phyloP scores from a whole-genome alignment of 164 flowering plant species.

The Houttuynia cordata region DNA sequence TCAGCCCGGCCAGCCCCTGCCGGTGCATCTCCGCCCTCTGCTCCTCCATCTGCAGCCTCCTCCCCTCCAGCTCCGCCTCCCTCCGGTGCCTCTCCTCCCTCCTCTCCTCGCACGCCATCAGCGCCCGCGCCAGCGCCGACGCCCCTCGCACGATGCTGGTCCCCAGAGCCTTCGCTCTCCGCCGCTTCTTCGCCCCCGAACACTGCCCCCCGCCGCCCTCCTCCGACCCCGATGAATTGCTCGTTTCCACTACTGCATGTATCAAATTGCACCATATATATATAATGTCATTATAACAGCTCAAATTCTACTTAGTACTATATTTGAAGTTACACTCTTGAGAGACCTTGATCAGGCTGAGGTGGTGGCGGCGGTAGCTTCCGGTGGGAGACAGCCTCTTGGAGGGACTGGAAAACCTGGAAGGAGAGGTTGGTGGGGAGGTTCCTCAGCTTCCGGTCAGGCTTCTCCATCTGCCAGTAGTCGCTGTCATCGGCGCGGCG shows the following conservation, averaged over 20 bases:
- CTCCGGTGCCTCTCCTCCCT: slow-evolving; percentile 26
- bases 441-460: slow-evolving; percentile 21
- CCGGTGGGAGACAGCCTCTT: slow-evolving; percentile 15
- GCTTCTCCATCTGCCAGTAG: slow-evolving; percentile 32
- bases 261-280: background rate
- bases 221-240: slow-evolving; percentile 14
- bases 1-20: slow-evolving; percentile 18
- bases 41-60: slow-evolving; percentile 26
- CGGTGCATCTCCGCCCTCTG: slow-evolving; percentile 18
- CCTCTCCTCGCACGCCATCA: slow-evolving; percentile 25
- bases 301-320: too few species aligned
- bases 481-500: background rate
- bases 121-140: slow-evolving; percentile 18
- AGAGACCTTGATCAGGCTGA: slow-evolving; percentile 8
- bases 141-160: slow-evolving; percentile 24
- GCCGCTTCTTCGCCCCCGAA: slow-evolving; percentile 5
- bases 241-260: slow-evolving; percentile 14
- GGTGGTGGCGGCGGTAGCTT: slow-evolving; percentile 6
- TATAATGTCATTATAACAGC: too few species aligned
- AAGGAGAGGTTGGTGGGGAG: slow-evolving; percentile 25
- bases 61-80: slow-evolving; percentile 18
- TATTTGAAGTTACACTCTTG: background rate
- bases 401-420: slow-evolving; percentile 23
- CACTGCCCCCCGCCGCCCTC: slow-evolving; percentile 9
- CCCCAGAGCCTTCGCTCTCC: slow-evolving; percentile 18